Percentiles rank a stretch among this genome's conserved stretches.
Conservation (phyloP, 2,329 filamentous ascomycete species). For the Penicillium expansum region DNA sequence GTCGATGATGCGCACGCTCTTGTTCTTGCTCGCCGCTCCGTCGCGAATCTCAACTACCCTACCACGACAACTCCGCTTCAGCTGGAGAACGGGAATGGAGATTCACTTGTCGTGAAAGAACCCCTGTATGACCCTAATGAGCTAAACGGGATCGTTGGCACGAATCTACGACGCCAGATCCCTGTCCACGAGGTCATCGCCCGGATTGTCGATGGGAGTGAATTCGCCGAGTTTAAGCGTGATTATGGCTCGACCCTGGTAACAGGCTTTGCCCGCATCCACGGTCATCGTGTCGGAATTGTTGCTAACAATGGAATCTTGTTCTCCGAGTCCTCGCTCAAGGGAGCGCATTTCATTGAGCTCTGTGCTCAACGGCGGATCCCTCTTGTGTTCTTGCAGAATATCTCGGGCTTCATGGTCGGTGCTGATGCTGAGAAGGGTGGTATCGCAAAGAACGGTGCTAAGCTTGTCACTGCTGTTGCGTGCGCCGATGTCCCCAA, state of each 20-base stretch:
- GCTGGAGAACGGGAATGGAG: conserved; percentile 18
- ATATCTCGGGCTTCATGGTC: conserved; percentile 98
- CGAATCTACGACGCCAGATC: conserved; percentile 81
- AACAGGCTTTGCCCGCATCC: conserved; percentile 85
- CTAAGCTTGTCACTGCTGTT: conserved; percentile 93
- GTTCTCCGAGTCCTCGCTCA: conserved; percentile 82
- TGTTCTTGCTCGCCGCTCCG: conserved; percentile 75
- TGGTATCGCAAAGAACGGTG: conserved; percentile 96
- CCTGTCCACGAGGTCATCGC: conserved; percentile 88
- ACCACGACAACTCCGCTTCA: conserved; percentile 40
- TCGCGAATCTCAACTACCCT: conserved; percentile 89
- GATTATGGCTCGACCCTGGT: conserved; percentile 86
- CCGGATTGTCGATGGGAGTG: conserved; percentile 84
- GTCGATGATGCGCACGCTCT: conserved; percentile 92
- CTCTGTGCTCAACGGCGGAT: conserved; percentile 87
- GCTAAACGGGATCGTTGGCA: conserved; percentile 82
- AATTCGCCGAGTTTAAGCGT: conserved; percentile 92
- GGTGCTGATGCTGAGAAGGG: conserved; percentile 87
- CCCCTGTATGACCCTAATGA: conserved; percentile 78
- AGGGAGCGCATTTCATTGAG: conserved; percentile 96
- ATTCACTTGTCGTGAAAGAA: conserved; percentile 57
- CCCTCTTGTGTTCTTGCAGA: conserved; percentile 89
- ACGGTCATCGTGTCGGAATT: conserved; percentile 87
- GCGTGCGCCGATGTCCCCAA: conserved; percentile 93
- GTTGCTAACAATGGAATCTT: conserved; percentile 95